These are phyloP conservation scores for Clitoria ternatea DNA, from an alignment of 306 rosid genomes.

Conservation along the genomic window DNA sequence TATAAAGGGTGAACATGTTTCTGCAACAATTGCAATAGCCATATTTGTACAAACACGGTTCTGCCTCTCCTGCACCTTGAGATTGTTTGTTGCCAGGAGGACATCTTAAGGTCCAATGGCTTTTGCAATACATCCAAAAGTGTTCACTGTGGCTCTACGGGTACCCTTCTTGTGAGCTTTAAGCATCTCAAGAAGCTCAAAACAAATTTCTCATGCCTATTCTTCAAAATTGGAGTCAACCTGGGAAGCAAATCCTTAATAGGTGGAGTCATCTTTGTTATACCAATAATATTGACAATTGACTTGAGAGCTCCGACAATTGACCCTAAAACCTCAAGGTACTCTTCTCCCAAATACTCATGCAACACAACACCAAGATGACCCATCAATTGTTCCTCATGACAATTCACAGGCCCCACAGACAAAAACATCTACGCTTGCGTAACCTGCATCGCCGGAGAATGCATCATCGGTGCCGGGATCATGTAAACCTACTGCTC, in stretches of 20 bases:
- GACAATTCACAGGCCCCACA: constrained; percentile 60
- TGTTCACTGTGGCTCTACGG: constrained; percentile 87
- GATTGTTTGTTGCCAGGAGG: constrained; percentile 85
- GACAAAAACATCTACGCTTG: constrained; percentile 74
- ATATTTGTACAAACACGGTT: constrained; percentile 96
- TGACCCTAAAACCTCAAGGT: constrained; percentile 92
- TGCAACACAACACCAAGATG: constrained; percentile 97
- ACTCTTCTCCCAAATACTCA: constrained; percentile 95
- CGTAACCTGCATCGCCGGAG: constrained; percentile 20
- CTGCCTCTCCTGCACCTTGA: constrained; percentile 94
- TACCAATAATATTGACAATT: constrained; percentile 94
- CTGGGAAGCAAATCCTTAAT: constrained; percentile 95
- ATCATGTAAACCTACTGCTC: too few relatives aligned
- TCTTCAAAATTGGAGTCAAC: constrained; percentile 90
- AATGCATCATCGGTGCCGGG: constrained; percentile 40
- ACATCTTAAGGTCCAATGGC: constrained; percentile 98
- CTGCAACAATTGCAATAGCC: constrained; percentile 92
- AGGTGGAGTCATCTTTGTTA: constrained; percentile 99
- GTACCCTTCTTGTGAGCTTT: constrained; percentile 97
- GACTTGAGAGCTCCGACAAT: constrained; percentile 94
- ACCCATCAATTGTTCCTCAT: constrained; percentile 94
- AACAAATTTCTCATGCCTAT: constrained; percentile 96
- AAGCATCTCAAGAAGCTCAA: constrained; percentile 97
- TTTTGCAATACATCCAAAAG: constrained; percentile 87
- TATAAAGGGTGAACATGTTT: constrained; percentile 92